Evolutionary conservation across 208 protist genomes (phyloP), one percentile per base, ranked within the genome.

Genomic region (Phytomonas sp.): DNA sequence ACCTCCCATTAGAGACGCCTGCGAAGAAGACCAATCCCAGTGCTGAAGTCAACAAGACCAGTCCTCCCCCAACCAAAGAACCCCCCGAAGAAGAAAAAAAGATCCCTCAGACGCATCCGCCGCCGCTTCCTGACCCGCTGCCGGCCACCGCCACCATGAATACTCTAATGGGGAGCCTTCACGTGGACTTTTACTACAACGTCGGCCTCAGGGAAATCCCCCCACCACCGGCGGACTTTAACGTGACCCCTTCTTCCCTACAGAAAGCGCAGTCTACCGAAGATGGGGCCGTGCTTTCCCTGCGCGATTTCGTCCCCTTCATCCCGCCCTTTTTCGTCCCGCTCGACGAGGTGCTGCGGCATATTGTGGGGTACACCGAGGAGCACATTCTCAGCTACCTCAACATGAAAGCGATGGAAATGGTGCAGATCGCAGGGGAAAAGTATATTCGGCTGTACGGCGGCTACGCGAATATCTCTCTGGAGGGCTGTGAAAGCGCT

Each of bases 311-410:
- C 64, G 79, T 90, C 19, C 49, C 75, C 10, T 90, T 84, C 75
- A 93, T 96, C 70, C 92, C 92, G 29, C 81, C 87, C 26, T 96
- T 93, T 75, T 96, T 96, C 67, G 86, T 91, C 1, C 92, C 92
- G 5, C 37, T 94, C 49, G 32, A 37, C 6, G 87, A 83, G 34
- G 80, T 92, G 31, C 70, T 96, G 16, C 63, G 68, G 60, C 33
- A 75, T 34, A 93, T 96, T 87, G 87, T 89, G 11, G 92, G 92
- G 49, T 96, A 96, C 82, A 93, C 89, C 0, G 85, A 91, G 74
- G 81, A 84, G 42, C 92, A 96, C 78, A 71, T 93, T 11, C 75
- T 85, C 37, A 73, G 70, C 64, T 94, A 93, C 77, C 77, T 96
- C 19, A 73, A 79, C 42, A 65, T 76, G 29, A 65, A 80, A 52